phyloP scores from a whole-genome alignment of 257 asterid genomes.

The Solanum lycopersicoides region DNA sequence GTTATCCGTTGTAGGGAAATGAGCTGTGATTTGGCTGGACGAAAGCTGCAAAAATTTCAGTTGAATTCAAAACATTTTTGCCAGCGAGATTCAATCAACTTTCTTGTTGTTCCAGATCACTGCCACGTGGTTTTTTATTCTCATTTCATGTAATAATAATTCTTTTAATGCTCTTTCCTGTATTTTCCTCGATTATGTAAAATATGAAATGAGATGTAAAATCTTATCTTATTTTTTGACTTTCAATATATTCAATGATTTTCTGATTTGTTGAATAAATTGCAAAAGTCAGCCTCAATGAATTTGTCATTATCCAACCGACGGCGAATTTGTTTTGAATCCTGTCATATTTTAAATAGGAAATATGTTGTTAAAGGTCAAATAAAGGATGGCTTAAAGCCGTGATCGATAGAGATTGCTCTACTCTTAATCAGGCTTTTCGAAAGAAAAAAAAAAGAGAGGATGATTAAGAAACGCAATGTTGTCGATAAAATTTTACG shows the following conservation, averaged over 20 bases:
- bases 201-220: slow-evolving; percentile 20
- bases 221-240: slow-evolving; percentile 13
- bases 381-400: too few species aligned
- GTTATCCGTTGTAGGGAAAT: slow-evolving; percentile 28
- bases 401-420: too few species aligned
- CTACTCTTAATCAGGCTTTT: too few species aligned
- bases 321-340: not conserved
- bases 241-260: not conserved
- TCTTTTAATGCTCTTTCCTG: slow-evolving; percentile 3
- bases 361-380: not conserved
- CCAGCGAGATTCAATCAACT: slow-evolving; percentile 1
- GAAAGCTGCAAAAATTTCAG: slow-evolving; percentile 11
- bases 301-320: not conserved
- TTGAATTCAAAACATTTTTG: slow-evolving; percentile 8
- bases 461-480: not conserved
- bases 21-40: slow-evolving; percentile 26
- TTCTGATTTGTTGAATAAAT: not conserved
- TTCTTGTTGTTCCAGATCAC: slow-evolving; percentile 8
- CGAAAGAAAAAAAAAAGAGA: too few species aligned
- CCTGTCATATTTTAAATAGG: not conserved
- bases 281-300: not conserved
- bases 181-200: slow-evolving; percentile 8
- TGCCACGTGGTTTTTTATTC: slow-evolving; percentile 17
- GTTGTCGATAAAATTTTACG: not conserved
- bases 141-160: not conserved